Conservation (phyloP, 345 rosid genomes). For the Leavenworthia alabamica region DNA sequence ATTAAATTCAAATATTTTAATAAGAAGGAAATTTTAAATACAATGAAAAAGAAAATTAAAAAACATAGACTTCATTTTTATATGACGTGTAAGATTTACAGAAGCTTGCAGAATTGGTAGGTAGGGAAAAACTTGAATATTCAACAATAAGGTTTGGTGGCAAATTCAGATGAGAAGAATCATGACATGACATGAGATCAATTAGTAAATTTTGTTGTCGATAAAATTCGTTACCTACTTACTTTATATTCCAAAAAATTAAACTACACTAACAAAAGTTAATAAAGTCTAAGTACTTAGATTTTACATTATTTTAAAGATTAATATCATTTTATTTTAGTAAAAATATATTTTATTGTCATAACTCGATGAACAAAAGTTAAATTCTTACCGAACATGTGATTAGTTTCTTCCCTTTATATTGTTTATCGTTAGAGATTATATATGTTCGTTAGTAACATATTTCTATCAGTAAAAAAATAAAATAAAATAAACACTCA, state of each 20-base stretch:
- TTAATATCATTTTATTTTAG: too few relatives aligned
- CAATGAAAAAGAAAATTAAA: not conserved
- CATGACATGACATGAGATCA: not conserved
- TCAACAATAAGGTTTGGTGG: slow-evolving; percentile 21
- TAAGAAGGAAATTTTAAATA: not conserved
- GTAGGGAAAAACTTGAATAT: slow-evolving; percentile 14
- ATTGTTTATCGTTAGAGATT: not conserved
- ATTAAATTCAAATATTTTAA: not conserved
- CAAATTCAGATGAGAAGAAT: too few relatives aligned
- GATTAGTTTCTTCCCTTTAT: not conserved
- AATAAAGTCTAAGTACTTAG: too few relatives aligned
- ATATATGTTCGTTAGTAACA: not conserved
- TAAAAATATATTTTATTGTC: too few relatives aligned
- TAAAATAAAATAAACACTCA: not conserved
- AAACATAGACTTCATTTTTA: not conserved
- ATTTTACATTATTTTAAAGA: too few relatives aligned
- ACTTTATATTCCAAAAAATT: not conserved
- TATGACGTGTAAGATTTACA: slow-evolving; percentile 7
- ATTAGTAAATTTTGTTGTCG: not conserved
- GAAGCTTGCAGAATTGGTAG: slow-evolving; percentile 26
- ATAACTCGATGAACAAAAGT: too few relatives aligned
- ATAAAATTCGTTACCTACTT: not conserved
- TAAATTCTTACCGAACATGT: slow-evolving; percentile 8
- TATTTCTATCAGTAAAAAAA: not conserved
- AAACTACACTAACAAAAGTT: not conserved